These are phyloP conservation scores for Wallacemonas sp. DNA, from an alignment of 208 protist genomes.

Conservation along the genomic window DNA sequence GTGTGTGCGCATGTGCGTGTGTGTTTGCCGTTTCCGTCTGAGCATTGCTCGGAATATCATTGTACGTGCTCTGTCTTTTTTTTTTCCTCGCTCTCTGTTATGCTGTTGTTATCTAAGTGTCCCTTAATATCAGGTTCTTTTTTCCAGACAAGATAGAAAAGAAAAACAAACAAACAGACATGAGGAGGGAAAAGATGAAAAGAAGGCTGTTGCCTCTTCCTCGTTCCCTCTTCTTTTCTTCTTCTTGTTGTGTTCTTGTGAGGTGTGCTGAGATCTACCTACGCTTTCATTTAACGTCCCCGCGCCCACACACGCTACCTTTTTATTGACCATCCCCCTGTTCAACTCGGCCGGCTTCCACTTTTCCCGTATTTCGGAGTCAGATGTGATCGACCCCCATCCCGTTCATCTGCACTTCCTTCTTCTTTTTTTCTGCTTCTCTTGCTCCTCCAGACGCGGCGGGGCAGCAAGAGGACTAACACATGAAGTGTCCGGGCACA, in stretches of 20 bases:
- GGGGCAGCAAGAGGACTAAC: too few species aligned
- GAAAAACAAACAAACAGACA: background rate
- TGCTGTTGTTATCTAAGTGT: constrained; percentile 7
- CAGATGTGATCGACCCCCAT: too few species aligned
- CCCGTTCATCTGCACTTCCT: background rate
- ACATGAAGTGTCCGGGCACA: too few species aligned
- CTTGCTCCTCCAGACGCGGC: too few species aligned
- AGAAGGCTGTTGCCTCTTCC: background rate
- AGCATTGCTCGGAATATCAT: background rate
- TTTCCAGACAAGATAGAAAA: background rate
- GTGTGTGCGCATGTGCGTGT: constrained; percentile 5
- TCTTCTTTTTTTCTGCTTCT: constrained; percentile 1
- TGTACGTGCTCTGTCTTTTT: background rate
- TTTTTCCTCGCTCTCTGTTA: background rate
- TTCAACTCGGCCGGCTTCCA: background rate
- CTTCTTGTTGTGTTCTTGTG: constrained; percentile 7
- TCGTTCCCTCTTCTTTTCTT: background rate
- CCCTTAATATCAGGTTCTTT: background rate
- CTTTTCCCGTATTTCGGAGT: too few species aligned
- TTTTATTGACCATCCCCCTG: constrained; percentile 11
- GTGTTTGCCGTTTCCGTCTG: background rate
- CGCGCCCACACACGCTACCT: too few species aligned
- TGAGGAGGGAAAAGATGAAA: background rate
- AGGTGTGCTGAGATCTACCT: background rate
- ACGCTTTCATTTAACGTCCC: constrained; percentile 14